Conservation (phyloP, 2,329 filamentous ascomycete genomes). For the Pyricularia grisea region DNA sequence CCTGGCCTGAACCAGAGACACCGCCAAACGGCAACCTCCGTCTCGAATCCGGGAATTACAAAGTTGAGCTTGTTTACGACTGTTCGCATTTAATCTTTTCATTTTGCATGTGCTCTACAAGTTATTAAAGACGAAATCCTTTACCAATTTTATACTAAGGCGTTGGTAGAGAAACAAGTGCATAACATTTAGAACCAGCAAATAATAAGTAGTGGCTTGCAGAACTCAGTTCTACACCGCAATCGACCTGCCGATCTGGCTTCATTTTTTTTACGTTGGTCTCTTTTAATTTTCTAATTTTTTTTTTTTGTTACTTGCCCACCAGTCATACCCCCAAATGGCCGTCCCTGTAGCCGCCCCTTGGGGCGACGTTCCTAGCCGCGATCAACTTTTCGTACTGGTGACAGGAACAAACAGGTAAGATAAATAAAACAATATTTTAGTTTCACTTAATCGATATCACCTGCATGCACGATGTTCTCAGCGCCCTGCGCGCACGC, state of each 20-base stretch:
- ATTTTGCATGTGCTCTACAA: background rate
- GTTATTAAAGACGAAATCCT: background rate
- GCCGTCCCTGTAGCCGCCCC: slow-evolving; percentile 14
- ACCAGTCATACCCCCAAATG: background rate
- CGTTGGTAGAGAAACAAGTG: background rate
- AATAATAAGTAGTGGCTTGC: background rate
- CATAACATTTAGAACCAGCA: background rate
- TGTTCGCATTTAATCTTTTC: background rate
- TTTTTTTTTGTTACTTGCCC: background rate
- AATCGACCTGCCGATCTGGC: background rate
- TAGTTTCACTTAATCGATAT: background rate
- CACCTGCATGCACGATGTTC: background rate
- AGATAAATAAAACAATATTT: slow-evolving; percentile 5
- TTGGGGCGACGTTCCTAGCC: slow-evolving; percentile 22
- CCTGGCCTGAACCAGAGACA: background rate
- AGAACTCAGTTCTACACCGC: background rate
- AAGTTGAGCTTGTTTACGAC: background rate
- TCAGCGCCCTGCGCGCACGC: background rate
- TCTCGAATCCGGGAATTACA: background rate
- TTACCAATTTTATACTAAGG: background rate
- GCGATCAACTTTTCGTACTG: slow-evolving; percentile 52
- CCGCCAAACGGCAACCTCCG: background rate
- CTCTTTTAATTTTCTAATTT: background rate
- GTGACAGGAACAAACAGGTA: slow-evolving; percentile 86
- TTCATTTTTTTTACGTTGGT: background rate